These are phyloP conservation scores for Neurospora pannonica DNA, from an alignment of 495 filamentous ascomycete species.

Conservation along the genomic window DNA sequence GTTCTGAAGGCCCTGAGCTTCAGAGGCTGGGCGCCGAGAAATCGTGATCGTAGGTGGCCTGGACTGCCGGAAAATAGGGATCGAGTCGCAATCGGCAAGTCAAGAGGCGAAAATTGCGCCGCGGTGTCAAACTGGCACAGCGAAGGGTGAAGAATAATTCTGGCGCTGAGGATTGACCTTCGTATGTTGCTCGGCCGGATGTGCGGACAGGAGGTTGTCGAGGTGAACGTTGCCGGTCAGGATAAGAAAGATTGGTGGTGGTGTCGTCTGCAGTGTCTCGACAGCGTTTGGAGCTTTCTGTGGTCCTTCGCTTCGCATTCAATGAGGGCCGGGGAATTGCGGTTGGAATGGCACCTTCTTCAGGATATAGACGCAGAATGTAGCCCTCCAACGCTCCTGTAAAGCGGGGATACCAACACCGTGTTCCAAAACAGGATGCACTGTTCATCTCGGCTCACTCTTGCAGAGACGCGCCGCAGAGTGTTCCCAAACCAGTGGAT, in stretches of 20 bases:
- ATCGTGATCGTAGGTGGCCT: constrained; percentile 11
- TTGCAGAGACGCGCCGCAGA: not conserved
- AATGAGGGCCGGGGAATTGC: not conserved
- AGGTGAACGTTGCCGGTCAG: not conserved
- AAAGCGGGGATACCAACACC: not conserved
- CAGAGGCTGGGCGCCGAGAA: constrained; percentile 29
- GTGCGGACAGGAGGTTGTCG: not conserved
- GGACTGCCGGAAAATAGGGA: not conserved
- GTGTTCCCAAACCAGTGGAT: not conserved
- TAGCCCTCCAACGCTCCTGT: not conserved
- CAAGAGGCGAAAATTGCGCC: not conserved
- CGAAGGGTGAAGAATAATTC: not conserved
- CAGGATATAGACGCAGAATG: not conserved
- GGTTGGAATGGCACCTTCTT: not conserved
- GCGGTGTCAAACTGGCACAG: not conserved
- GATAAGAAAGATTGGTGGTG: not conserved
- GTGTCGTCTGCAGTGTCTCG: not conserved
- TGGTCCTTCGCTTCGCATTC: not conserved
- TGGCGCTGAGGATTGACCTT: not conserved
- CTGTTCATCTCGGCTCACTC: constrained; percentile 1
- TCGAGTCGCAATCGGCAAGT: not conserved
- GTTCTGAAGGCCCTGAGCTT: not conserved
- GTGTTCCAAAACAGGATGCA: not conserved
- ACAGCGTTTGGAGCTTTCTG: not conserved
- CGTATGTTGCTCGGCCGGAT: not conserved